Conservation (phyloP, 345 rosid genomes). For the Linum lewisii region DNA sequence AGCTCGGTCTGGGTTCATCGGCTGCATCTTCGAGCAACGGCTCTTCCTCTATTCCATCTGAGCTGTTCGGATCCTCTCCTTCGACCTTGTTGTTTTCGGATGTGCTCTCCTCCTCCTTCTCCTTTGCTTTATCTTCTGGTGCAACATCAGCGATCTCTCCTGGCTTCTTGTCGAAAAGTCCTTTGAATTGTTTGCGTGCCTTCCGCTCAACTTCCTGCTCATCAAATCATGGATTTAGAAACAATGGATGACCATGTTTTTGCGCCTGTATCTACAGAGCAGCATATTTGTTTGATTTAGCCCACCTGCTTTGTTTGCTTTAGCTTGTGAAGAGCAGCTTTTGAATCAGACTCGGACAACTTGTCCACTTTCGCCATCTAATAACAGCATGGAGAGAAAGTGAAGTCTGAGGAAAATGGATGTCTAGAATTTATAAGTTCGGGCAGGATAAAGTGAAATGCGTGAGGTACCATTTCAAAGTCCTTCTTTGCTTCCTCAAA, state of each 20-base stretch:
- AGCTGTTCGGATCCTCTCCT: constrained; percentile 4
- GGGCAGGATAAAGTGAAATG: neutral
- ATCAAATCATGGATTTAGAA: neutral
- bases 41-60: constrained; percentile 15
- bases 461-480: constrained; percentile 43
- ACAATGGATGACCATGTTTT: too few species aligned
- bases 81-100: constrained; percentile 12
- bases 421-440: neutral
- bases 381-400: constrained; percentile 14
- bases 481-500: constrained; percentile 75
- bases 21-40: constrained; percentile 20
- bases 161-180: constrained; percentile 89
- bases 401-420: neutral
- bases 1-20: constrained; percentile 21
- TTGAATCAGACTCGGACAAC: constrained; percentile 52
- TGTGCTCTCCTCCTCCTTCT: constrained; percentile 10
- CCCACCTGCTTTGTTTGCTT: constrained; percentile 85
- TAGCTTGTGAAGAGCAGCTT: constrained; percentile 64
- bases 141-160: constrained; percentile 50
- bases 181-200: constrained; percentile 83
- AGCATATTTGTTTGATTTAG: too few species aligned
- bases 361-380: constrained; percentile 56
- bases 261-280: neutral
- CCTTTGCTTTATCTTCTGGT: neutral
- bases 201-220: constrained; percentile 64